phyloP scores from a whole-genome alignment of 2,329 filamentous ascomycete species.

The Aspergillus ruber region DNA sequence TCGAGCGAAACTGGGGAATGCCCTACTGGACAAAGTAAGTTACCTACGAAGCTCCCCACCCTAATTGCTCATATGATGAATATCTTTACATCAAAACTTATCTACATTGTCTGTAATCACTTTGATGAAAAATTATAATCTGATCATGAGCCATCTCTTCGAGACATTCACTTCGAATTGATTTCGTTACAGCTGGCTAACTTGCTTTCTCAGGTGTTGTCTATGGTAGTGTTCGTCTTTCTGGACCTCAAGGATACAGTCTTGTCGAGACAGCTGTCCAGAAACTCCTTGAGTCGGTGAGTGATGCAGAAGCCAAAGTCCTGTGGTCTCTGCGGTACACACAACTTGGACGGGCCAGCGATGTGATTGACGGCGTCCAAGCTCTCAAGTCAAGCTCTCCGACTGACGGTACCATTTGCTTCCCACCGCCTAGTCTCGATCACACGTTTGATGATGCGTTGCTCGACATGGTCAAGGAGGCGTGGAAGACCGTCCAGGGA shows the following conservation, averaged over 20 bases:
- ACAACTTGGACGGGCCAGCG: conserved; percentile 32
- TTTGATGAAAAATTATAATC: conserved; percentile 83
- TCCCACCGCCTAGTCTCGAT: conserved; percentile 56
- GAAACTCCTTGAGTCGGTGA: conserved; percentile 34
- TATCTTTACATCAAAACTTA: conserved; percentile 71
- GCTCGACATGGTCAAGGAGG: conserved; percentile 59
- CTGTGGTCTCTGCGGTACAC: conserved; percentile 52
- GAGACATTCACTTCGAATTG: conserved; percentile 13
- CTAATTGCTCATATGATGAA: conserved; percentile 68
- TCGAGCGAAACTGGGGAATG: conserved; percentile 92
- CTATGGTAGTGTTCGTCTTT: conserved; percentile 46
- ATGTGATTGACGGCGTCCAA: conserved; percentile 4
- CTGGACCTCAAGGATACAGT: conserved; percentile 31
- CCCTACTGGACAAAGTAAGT: conserved; percentile 83
- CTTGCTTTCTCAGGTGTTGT: conserved; percentile 46
- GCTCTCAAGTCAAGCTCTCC: conserved; percentile 12
- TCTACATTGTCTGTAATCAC: conserved; percentile 99
- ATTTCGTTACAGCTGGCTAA: conserved; percentile 29
- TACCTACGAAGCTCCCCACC: conserved; percentile 4
- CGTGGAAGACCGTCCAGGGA: conserved; percentile 62
- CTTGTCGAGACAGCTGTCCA: conserved; percentile 34
- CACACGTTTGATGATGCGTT: conserved; percentile 68
- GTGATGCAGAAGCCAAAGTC: conserved; percentile 28
- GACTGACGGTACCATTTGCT: conserved; percentile 46
- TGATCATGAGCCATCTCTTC: conserved; percentile 55